Evolutionary conservation across 208 protist genomes (phyloP).

Genomic region (Crithidia brevicula): DNA sequence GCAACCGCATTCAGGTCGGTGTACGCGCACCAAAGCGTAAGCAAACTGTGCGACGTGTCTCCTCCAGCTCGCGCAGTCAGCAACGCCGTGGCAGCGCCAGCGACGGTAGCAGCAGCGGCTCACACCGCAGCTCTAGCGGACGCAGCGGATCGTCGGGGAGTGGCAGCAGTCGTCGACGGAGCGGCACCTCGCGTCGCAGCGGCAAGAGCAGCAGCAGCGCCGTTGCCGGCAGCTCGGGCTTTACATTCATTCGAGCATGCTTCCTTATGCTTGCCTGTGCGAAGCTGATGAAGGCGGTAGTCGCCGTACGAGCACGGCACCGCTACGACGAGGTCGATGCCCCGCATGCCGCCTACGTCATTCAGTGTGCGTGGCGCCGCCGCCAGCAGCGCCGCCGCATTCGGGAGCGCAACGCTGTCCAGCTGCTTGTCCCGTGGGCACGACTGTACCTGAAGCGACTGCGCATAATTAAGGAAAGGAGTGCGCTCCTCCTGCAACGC

Average conservation of each 20-base stretch:
- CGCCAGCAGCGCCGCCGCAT: slow-evolving; percentile 50
- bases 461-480: slow-evolving; percentile 44
- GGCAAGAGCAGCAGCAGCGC: slow-evolving; percentile 9
- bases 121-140: slow-evolving; percentile 9
- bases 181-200: slow-evolving; percentile 9
- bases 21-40: slow-evolving; percentile 22
- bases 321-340: slow-evolving; percentile 40
- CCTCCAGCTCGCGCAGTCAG: not conserved
- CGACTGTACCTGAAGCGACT: slow-evolving; percentile 41
- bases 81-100: slow-evolving; percentile 5
- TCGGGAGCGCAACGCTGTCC: slow-evolving; percentile 25
- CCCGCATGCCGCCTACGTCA: slow-evolving; percentile 59
- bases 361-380: slow-evolving; percentile 73
- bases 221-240: slow-evolving; percentile 2
- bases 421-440: slow-evolving; percentile 60
- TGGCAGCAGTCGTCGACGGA: slow-evolving; percentile 10
- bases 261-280: slow-evolving; percentile 34
- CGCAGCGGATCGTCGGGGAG: slow-evolving; percentile 17
- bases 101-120: not conserved
- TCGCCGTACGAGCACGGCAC: slow-evolving; percentile 30
- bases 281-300: slow-evolving; percentile 37
- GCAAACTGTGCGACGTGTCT: slow-evolving; percentile 9
- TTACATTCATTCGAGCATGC: slow-evolving; percentile 16
- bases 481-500: slow-evolving; percentile 69
- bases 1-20: slow-evolving; percentile 44